These are phyloP conservation scores for Murraya paniculata DNA, from an alignment of 345 rosid species.

Conservation along the genomic window DNA sequence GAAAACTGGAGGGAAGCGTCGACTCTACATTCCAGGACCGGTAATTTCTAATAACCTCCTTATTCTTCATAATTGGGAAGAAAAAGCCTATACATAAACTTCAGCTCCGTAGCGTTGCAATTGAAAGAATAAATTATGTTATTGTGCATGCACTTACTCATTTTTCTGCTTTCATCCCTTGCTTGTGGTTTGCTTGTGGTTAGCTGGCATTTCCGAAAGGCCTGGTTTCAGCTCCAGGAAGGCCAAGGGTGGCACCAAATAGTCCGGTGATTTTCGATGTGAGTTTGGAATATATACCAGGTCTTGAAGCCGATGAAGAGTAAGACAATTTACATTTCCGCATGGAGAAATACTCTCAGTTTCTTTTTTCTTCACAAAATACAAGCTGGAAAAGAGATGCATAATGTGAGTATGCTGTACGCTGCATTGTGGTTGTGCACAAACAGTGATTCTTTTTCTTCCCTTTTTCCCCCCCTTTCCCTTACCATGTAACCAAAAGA, in stretches of 20 bases:
- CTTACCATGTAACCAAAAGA: not conserved
- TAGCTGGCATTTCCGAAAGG: constrained; percentile 97
- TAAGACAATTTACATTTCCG: constrained; percentile 8
- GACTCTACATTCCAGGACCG: constrained; percentile 83
- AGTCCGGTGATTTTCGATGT: constrained; percentile 89
- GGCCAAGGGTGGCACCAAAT: constrained; percentile 92
- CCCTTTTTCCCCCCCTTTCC: not conserved
- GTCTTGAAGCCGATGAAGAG: constrained; percentile 71
- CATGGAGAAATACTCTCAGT: not conserved
- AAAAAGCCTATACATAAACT: not conserved
- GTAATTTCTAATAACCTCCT: constrained; percentile 32
- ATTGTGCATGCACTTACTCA: not conserved
- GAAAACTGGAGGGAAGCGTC: constrained; percentile 92
- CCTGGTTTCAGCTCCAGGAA: constrained; percentile 84
- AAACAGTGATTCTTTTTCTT: not conserved
- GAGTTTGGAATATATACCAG: constrained; percentile 89
- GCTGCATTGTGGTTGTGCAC: not conserved
- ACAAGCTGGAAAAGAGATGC: not conserved
- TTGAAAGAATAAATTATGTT: not conserved
- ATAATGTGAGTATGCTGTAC: constrained; percentile 7
- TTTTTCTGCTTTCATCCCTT: not conserved
- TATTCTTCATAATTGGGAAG: not conserved
- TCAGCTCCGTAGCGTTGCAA: not conserved
- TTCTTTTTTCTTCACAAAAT: not conserved
- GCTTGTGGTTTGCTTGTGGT: not conserved